A percentile compares a stretch with the other conserved stretches of the same genome.
Conservation (phyloP, 2,329 filamentous ascomycete genomes). For the Calonectria multiphialidica region DNA sequence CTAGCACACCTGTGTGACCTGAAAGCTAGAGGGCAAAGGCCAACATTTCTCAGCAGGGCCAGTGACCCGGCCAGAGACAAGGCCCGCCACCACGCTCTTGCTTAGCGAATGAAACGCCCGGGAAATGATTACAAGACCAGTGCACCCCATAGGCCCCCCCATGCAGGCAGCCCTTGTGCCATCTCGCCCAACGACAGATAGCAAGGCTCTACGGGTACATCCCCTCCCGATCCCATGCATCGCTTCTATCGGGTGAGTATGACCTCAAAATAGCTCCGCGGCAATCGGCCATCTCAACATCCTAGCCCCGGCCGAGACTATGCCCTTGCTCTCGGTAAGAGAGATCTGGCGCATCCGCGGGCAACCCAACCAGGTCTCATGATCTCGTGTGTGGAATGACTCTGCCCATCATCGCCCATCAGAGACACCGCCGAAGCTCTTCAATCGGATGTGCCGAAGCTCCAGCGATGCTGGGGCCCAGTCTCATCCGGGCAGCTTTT, state of each 20-base stretch:
- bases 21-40: neutral
- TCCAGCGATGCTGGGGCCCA: neutral
- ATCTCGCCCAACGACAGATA: neutral
- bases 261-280: slow-evolving; percentile 25
- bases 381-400: neutral
- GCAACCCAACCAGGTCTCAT: neutral
- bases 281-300: slow-evolving; percentile 23
- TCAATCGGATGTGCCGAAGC: neutral
- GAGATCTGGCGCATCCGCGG: neutral
- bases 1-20: neutral
- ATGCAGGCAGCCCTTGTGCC: neutral
- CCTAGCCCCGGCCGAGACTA: neutral
- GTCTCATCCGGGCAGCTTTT: neutral
- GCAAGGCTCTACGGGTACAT: neutral
- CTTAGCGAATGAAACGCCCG: slow-evolving; percentile 30
- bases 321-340: neutral
- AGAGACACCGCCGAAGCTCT: neutral
- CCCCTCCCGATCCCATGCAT: slow-evolving; percentile 7
- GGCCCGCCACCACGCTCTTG: slow-evolving; percentile 14
- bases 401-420: neutral
- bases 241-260: neutral
- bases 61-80: slow-evolving; percentile 22
- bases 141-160: neutral
- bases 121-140: slow-evolving; percentile 15
- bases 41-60: neutral